phyloP scores from a whole-genome alignment of 192 early-diverging fungal genomes.

The Gamsiella multidivaricata region DNA sequence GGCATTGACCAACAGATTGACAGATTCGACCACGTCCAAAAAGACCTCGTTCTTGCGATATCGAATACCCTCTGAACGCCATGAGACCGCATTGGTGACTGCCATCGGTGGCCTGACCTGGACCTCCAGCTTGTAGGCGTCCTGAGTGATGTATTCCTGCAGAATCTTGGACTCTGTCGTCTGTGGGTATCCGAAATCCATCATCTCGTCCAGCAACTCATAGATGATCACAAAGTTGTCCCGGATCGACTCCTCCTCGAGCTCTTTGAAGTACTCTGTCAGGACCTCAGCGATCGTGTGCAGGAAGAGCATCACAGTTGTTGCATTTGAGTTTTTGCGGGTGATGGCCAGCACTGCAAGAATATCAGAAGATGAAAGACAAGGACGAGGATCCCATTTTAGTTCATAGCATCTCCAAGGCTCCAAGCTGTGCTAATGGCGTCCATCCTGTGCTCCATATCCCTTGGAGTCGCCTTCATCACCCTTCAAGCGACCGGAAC shows the following conservation, averaged over 20 bases:
- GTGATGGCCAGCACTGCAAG: conserved; percentile 89
- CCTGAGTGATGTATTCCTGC: conserved; percentile 96
- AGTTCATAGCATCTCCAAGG: too few relatives aligned
- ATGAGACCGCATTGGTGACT: conserved; percentile 93
- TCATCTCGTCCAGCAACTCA: conserved; percentile 92
- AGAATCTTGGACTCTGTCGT: conserved; percentile 90
- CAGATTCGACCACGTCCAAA: conserved; percentile 97
- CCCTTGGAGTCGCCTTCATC: neutral
- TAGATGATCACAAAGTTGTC: conserved; percentile 95
- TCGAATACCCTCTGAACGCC: conserved; percentile 92
- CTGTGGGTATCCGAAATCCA: conserved; percentile 93
- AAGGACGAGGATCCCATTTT: too few relatives aligned
- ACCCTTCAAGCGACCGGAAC: neutral
- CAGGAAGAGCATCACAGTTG: conserved; percentile 93
- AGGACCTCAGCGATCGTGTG: conserved; percentile 93
- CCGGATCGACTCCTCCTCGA: conserved; percentile 91
- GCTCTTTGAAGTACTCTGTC: conserved; percentile 91
- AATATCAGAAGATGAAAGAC: too few relatives aligned
- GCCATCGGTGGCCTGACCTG: conserved; percentile 91
- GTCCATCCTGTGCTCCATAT: too few relatives aligned
- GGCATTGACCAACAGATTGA: conserved; percentile 90
- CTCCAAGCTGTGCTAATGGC: too few relatives aligned
- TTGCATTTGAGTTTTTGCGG: conserved; percentile 97
- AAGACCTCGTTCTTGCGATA: conserved; percentile 99
- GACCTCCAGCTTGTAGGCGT: conserved; percentile 93